These are phyloP conservation scores for Ophiosphaerella herpotricha DNA, from an alignment of 2,329 filamentous ascomycete species.

Conservation along the genomic window DNA sequence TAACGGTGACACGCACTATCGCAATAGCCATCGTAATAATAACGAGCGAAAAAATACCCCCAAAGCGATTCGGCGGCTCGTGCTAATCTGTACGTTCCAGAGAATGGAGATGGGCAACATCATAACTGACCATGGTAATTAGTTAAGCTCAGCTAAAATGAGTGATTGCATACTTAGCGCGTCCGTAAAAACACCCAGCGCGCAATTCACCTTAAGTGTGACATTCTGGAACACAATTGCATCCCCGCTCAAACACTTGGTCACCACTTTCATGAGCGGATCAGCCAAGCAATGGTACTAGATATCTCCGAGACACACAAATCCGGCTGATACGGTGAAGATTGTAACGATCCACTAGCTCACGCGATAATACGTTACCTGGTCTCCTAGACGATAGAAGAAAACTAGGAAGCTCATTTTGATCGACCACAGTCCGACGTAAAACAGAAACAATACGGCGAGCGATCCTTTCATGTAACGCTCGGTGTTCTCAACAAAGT, in stretches of 20 bases:
- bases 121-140: constrained; percentile 4
- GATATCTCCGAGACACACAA: constrained; percentile 6
- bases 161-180: constrained; percentile 7
- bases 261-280: neutral
- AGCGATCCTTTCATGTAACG: constrained; percentile 2
- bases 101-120: constrained; percentile 8
- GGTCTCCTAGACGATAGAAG: constrained; percentile 10
- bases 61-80: constrained; percentile 2
- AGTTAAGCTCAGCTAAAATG: neutral
- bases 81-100: constrained; percentile 3
- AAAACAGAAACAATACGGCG: constrained; percentile 12
- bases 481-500: constrained; percentile 3
- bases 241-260: neutral
- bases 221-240: neutral
- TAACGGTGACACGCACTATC: constrained; percentile 9
- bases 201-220: constrained; percentile 5
- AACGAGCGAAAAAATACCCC: constrained; percentile 9
- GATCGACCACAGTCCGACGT: constrained; percentile 9
- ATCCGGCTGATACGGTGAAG: constrained; percentile 4
- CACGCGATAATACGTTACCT: constrained; percentile 2
- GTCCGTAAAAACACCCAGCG: constrained; percentile 11
- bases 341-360: constrained; percentile 11
- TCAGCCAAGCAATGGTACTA: constrained; percentile 3
- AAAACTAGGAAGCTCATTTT: constrained; percentile 17
- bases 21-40: constrained; percentile 11